A percentile compares a stretch with the other conserved stretches of the same genome.
These are phyloP conservation scores for Afroboletus lepidellus DNA, from an alignment of 1,284 basidiomycete species.

Conservation along the genomic window DNA sequence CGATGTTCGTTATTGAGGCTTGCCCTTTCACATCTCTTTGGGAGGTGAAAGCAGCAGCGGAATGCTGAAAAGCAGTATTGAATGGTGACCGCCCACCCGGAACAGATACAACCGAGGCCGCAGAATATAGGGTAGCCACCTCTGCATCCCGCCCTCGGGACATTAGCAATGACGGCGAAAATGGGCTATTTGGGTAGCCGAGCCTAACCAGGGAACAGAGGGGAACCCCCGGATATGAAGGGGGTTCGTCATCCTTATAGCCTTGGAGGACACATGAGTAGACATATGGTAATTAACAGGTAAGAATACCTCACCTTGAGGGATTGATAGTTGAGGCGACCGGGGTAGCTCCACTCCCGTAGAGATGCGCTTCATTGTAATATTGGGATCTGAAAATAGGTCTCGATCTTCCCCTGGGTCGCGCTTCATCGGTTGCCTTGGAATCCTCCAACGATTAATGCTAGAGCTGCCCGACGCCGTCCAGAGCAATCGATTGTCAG, in stretches of 20 bases:
- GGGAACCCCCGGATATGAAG: conserved; percentile 49
- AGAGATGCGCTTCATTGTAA: conserved; percentile 24
- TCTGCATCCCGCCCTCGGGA: conserved; percentile 62
- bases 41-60: conserved; percentile 41
- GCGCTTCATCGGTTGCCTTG: conserved; percentile 14
- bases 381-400: conserved; percentile 10
- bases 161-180: conserved; percentile 39
- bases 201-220: conserved; percentile 79
- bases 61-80: conserved; percentile 33
- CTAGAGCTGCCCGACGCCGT: conserved; percentile 83
- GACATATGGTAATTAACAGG: neutral
- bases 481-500: conserved; percentile 90
- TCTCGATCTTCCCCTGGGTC: conserved; percentile 16
- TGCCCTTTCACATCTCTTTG: conserved; percentile 19
- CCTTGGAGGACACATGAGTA: conserved; percentile 22
- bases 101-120: conserved; percentile 73
- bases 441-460: conserved; percentile 74
- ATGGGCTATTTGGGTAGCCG: conserved; percentile 73
- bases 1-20: conserved; percentile 20
- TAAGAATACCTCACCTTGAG: conserved; percentile 23
- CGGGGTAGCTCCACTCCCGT: conserved; percentile 18
- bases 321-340: conserved; percentile 9
- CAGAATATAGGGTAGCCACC: conserved; percentile 81
- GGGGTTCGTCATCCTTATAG: conserved; percentile 22
- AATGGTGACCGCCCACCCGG: conserved; percentile 44